Evolutionary conservation across 2,329 filamentous ascomycete species (phyloP).

Genomic region (Pseudogymnoascus sp.): DNA sequence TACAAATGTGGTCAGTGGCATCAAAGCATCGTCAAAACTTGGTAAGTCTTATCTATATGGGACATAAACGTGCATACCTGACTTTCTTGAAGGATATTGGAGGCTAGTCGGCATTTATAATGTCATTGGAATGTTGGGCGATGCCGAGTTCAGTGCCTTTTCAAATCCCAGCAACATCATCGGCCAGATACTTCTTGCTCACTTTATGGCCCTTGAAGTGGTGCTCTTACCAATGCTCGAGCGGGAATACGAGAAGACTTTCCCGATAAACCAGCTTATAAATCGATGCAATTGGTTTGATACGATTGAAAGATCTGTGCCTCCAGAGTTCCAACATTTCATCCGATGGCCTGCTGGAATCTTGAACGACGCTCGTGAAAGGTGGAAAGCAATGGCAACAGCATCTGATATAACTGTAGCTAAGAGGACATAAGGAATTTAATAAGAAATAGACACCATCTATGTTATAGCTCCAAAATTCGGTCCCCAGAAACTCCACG

Average conservation of each 20-base stretch:
- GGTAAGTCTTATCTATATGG: constrained; percentile 15
- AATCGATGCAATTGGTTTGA: constrained; percentile 14
- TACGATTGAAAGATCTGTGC: not conserved
- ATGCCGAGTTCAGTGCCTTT: constrained; percentile 35
- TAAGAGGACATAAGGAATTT: not conserved
- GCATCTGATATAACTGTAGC: not conserved
- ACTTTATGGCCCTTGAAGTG: constrained; percentile 39
- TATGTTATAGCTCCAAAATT: not conserved
- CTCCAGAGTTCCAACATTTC: constrained; percentile 5
- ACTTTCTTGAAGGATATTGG: constrained; percentile 28
- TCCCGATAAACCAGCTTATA: constrained; percentile 8
- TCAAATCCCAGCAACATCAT: constrained; percentile 34
- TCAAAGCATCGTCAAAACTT: constrained; percentile 19
- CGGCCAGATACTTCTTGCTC: constrained; percentile 36
- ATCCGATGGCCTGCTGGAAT: constrained; percentile 16
- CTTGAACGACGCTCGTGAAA: not conserved
- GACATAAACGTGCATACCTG: constrained; percentile 8
- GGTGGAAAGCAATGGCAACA: not conserved
- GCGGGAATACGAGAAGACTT: constrained; percentile 23
- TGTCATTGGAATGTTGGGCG: constrained; percentile 31
- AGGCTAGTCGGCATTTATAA: constrained; percentile 36
- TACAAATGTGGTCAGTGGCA: constrained; percentile 33
- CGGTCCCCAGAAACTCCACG: not conserved
- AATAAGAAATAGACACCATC: not conserved
- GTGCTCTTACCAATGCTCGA: constrained; percentile 34